Base-by-base conservation (phyloP, 2,329 filamentous ascomycete species). In the Fusarium paranaense region DNA sequence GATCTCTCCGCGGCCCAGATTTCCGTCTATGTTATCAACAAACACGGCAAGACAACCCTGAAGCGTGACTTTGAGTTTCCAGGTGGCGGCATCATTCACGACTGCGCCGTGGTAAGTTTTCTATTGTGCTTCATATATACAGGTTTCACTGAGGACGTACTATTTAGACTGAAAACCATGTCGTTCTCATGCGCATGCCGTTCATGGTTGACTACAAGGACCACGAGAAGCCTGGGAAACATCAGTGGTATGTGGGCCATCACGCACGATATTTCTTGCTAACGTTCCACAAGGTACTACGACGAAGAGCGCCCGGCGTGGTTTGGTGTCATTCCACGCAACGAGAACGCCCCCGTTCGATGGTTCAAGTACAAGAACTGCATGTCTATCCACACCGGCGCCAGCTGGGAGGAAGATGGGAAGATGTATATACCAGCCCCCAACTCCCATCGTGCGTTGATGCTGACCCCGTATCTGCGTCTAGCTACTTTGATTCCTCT, bases 351-450 rank as follows among this genome's bases (percentile, higher is more conserved):
- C 6, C 56, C 56, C 2, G 11, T 58, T 0, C 56, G 56, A 13
- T 58, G 56, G 56, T 58, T 58, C 56, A 25, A 58, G 33, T 58
- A 58, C 20, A 58, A 58, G 20, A 58, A 58, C 22, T 58, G 56
- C 33, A 58, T 58, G 56, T 37, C 33, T 58, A 58, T 58, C 16
- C 56, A 58, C 33, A 58, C 27, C 2, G 56, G 56, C 11, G 56
- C 56, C 20, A 35, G 27, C 18, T 58, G 56, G 56, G 56, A 58
- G 16, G 56, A 58, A 1, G 6, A 58, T 14, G 56, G 56, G 2
- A 58, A 58, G 22, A 58, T 58, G 56, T 58, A 58, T 25, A 5
- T 10, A 35, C 4, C 11, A 16, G n/a, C 10, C n/a, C 11, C 10
- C 11, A 57, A 18, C 4, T 25, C 11, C 16, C 6, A 0, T 4